A percentile compares a stretch with the other conserved stretches of the same genome.
Evolutionary conservation across 306 rosid genomes (phyloP).

Genomic region (Prunus kanzakura): DNA sequence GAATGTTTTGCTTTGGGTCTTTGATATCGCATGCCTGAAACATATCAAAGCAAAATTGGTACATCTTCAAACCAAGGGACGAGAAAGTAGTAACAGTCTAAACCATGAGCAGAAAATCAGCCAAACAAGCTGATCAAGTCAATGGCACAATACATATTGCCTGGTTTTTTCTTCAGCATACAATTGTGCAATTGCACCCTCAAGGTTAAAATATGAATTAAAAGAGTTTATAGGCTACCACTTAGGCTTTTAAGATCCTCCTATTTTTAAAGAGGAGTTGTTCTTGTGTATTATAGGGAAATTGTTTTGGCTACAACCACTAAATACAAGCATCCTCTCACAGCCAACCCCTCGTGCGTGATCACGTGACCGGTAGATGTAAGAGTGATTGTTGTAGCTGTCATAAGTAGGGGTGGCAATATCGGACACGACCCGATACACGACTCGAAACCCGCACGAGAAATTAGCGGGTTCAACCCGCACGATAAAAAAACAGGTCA

Average conservation of each 20-base stretch:
- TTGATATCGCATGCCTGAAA: constrained; percentile 87
- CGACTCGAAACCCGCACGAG: too few relatives aligned
- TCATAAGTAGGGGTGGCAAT: too few relatives aligned
- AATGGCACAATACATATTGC: background rate
- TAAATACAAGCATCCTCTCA: background rate
- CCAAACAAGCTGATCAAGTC: background rate
- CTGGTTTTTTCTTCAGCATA: background rate
- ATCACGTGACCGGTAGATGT: background rate
- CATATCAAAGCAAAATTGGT: background rate
- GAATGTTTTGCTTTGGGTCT: constrained; percentile 83
- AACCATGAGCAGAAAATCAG: background rate
- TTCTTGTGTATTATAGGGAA: too few relatives aligned
- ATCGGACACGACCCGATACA: too few relatives aligned
- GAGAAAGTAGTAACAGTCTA: background rate
- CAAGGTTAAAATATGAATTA: background rate
- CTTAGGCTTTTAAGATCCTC: background rate
- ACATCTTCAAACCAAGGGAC: background rate
- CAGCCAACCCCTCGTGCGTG: too few relatives aligned
- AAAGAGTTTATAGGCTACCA: background rate
- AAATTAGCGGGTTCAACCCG: too few relatives aligned
- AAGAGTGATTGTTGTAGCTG: background rate
- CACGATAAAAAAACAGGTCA: too few relatives aligned
- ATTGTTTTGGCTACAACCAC: too few relatives aligned
- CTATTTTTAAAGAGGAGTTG: background rate
- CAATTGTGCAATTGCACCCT: background rate